Conservation (phyloP, 768 basidiomycete species). For the Russula compacta region DNA sequence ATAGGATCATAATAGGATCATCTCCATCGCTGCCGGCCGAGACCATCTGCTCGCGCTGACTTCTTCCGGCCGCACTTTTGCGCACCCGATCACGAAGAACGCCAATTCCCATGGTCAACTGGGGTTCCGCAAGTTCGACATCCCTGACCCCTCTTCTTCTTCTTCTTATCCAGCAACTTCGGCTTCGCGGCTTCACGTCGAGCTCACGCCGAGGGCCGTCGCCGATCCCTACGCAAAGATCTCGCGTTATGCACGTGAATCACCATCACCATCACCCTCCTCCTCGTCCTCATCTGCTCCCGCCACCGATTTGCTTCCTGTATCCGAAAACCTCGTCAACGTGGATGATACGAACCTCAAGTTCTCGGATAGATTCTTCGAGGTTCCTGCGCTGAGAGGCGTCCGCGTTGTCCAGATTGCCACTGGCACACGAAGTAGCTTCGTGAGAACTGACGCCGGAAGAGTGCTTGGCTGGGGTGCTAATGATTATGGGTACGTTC, state of each 20-base stretch:
- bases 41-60: constrained; percentile 68
- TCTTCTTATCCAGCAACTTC: constrained; percentile 10
- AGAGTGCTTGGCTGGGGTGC: constrained; percentile 84
- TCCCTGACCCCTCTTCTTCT: constrained; percentile 30
- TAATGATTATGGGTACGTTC: constrained; percentile 68
- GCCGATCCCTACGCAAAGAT: constrained; percentile 42
- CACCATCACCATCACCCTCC: not conserved
- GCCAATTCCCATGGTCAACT: constrained; percentile 83
- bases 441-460: constrained; percentile 57
- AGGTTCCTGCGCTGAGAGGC: constrained; percentile 64
- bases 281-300: constrained; percentile 27
- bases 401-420: constrained; percentile 59
- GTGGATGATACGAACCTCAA: constrained; percentile 38
- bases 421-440: constrained; percentile 65
- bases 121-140: constrained; percentile 58
- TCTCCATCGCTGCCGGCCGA: constrained; percentile 62
- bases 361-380: constrained; percentile 63
- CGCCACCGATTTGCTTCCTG: constrained; percentile 25
- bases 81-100: constrained; percentile 60
- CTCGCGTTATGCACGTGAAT: constrained; percentile 33
- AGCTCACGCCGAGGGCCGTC: constrained; percentile 49
- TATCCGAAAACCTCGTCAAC: constrained; percentile 16
- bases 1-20: constrained; percentile 39
- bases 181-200: constrained; percentile 34
- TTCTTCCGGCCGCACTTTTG: constrained; percentile 66